Evolutionary conservation across 257 asterid genomes (phyloP), one percentile per base, ranked within the genome.

Genomic region (Solanum piurae): DNA sequence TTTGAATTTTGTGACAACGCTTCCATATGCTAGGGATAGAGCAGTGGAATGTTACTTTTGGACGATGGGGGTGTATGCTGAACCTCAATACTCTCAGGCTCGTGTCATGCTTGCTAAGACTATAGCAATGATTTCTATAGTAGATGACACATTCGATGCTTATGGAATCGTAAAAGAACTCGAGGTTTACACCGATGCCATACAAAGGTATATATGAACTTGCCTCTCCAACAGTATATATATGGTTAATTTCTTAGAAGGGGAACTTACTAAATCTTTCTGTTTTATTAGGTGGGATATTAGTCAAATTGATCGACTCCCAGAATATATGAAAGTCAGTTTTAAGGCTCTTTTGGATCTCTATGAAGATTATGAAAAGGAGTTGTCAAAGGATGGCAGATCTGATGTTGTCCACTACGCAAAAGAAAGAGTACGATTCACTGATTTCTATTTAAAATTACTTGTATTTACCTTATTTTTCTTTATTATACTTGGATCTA

Each of bases 21-120:
- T 87, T 83, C 60, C 86, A 52, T 90, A 77, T 85, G 83, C 79
- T n/a, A 89, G 90, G 58, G 83, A 91, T 23, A 86, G 91, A 83
- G 27, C 88, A 20, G 92, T 89, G 0, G 92, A 91, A 20, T 74
- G 89, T 2, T 90, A 84, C 72, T 91, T 86, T 68, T 91, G 91
- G 90, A 64, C 89, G 1, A 5, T 88, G 25, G 89, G 89, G 2
- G 52, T 40, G 13, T 87, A 84, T 62, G 85, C 37, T 34, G 87
- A 87, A 49, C 90, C 91, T 6, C 86, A 60, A 2, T 86, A 83
- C 23, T 86, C 90, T 16, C 62, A 7, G 16, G 74, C 83, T 20
- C 88, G 90, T 38, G 62, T 60, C 69, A 62, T 62, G 71, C 71
- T 62, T 10, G 71, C 31, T 62, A 62, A 60, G 72, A 64, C 33